Conservation (phyloP, 1,284 basidiomycete genomes). For the Vanrija humicola region DNA sequence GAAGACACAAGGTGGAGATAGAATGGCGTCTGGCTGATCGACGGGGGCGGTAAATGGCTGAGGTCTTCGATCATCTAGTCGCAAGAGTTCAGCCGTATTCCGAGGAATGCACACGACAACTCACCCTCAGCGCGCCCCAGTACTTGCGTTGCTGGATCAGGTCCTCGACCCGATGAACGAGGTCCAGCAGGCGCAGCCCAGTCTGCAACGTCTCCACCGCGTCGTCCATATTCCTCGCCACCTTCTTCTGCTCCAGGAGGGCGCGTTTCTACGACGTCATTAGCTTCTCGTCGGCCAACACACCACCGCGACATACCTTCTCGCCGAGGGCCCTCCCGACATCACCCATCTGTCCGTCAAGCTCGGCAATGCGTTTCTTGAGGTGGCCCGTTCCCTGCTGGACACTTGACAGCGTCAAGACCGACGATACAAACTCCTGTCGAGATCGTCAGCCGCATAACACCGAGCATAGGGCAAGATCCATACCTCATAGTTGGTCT, state of each 20-base stretch:
- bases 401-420: slow-evolving; percentile 90
- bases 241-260: slow-evolving; percentile 83
- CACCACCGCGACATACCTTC: slow-evolving; percentile 53
- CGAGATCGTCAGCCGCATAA: background rate
- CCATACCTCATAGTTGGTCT: slow-evolving; percentile 78
- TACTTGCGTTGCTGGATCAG: slow-evolving; percentile 91
- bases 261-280: slow-evolving; percentile 60
- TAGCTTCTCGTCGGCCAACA: background rate
- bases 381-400: slow-evolving; percentile 63
- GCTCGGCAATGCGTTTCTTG: slow-evolving; percentile 55
- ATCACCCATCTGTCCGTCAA: slow-evolving; percentile 57
- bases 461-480: background rate
- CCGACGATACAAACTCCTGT: slow-evolving; percentile 88
- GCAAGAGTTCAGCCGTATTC: slow-evolving; percentile 4
- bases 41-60: slow-evolving; percentile 81
- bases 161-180: slow-evolving; percentile 87
- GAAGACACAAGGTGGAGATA: slow-evolving; percentile 88
- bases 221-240: slow-evolving; percentile 88
- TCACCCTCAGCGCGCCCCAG: slow-evolving; percentile 89
- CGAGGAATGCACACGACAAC: slow-evolving; percentile 49
- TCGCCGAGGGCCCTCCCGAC: slow-evolving; percentile 79
- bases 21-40: slow-evolving; percentile 86
- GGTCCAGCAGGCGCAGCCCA: slow-evolving; percentile 85
- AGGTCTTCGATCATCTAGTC: slow-evolving; percentile 69
- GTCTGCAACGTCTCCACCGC: slow-evolving; percentile 92